Conservation (phyloP, 2,329 filamentous ascomycete species). For the Hypoxylon sp. region DNA sequence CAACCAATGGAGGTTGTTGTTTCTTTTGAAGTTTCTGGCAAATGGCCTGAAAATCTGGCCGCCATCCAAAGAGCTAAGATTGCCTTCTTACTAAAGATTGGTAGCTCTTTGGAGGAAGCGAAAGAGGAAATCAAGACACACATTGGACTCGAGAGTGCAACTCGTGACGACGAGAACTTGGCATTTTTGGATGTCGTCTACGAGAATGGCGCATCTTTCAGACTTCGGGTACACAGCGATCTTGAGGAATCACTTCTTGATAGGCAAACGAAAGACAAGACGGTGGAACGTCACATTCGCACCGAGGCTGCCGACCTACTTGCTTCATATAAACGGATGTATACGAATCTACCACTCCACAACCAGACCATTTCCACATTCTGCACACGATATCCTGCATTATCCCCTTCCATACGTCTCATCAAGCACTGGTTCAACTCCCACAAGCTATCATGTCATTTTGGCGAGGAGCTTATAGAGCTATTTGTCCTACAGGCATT, state of each 20-base stretch:
- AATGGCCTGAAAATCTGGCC: conserved; percentile 92
- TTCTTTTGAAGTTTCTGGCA: conserved; percentile 92
- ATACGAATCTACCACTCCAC: conserved; percentile 80
- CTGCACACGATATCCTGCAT: conserved; percentile 82
- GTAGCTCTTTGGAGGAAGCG: conserved; percentile 75
- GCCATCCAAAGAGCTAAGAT: conserved; percentile 96
- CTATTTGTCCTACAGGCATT: conserved; percentile 85
- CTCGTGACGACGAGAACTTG: conserved; percentile 78
- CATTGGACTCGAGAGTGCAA: conserved; percentile 85
- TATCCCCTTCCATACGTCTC: conserved; percentile 87
- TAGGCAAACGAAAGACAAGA: conserved; percentile 82
- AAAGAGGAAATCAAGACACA: conserved; percentile 75
- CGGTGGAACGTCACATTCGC: conserved; percentile 73
- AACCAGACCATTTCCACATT: conserved; percentile 85
- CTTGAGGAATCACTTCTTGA: conserved; percentile 86
- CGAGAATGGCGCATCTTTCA: conserved; percentile 79
- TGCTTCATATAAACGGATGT: conserved; percentile 78
- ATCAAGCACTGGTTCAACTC: conserved; percentile 90
- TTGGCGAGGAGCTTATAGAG: conserved; percentile 87
- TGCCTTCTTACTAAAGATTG: conserved; percentile 86
- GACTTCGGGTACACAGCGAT: conserved; percentile 90
- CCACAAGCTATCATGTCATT: conserved; percentile 83
- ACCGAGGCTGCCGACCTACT: conserved; percentile 80
- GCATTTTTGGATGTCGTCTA: conserved; percentile 88
- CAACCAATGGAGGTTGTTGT: conserved; percentile 83